Evolutionary conservation across 2,329 filamentous ascomycete genomes (phyloP).

Genomic region (Bipolaris cookei): DNA sequence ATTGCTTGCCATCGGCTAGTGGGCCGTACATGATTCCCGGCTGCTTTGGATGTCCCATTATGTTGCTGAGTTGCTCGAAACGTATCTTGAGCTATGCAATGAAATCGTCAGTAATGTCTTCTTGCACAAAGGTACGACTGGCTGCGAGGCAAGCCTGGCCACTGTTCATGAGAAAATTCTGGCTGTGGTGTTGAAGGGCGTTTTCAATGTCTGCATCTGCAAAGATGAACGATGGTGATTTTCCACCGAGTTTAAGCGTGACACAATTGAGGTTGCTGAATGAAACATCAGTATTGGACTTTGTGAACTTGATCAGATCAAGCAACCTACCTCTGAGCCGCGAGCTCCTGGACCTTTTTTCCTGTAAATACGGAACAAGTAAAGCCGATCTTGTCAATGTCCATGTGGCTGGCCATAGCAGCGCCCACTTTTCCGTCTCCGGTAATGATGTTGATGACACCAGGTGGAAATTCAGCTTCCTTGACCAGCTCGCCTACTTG

Average conservation of each 20-base stretch:
- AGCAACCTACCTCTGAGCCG: conserved; percentile 23
- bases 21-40: conserved; percentile 34
- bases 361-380: conserved; percentile 50
- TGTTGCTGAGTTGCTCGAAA: conserved; percentile 29
- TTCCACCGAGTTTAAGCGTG: conserved; percentile 56
- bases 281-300: conserved; percentile 31
- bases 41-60: conserved; percentile 25
- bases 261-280: conserved; percentile 54
- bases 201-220: conserved; percentile 57
- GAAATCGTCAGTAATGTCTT: conserved; percentile 38
- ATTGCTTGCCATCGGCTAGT: conserved; percentile 38
- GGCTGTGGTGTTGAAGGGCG: conserved; percentile 38
- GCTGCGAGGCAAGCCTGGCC: conserved; percentile 66
- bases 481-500: conserved; percentile 37
- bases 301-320: no score
- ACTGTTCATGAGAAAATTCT: conserved; percentile 57
- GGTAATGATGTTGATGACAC: conserved; percentile 49
- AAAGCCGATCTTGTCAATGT: conserved; percentile 53
- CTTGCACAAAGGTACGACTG: conserved; percentile 54
- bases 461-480: conserved; percentile 48
- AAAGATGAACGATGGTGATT: conserved; percentile 55
- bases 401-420: conserved; percentile 50
- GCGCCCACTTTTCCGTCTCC: conserved; percentile 43
- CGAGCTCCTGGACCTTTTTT: conserved; percentile 47
- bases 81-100: conserved; percentile 35